phyloP scores from a whole-genome alignment of 2,329 filamentous ascomycete species.

The Ophiostoma sp. region DNA sequence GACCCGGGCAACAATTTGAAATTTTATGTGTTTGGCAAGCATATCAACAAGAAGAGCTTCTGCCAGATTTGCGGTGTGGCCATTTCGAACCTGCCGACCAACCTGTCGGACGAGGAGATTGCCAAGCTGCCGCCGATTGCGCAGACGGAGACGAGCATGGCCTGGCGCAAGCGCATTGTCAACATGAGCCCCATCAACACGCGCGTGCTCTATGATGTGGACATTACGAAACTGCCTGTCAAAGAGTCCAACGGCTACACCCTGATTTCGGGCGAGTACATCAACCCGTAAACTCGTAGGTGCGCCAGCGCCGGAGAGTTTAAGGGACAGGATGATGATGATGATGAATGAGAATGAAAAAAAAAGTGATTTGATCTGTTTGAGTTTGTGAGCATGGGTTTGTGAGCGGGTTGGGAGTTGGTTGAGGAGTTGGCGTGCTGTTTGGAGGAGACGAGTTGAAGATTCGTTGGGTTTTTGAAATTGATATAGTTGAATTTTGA shows the following conservation, averaged over 20 bases:
- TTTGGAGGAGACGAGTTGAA: background rate
- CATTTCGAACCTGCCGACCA: slow-evolving; percentile 39
- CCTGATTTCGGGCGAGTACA: slow-evolving; percentile 39
- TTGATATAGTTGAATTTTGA: background rate
- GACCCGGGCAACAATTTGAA: slow-evolving; percentile 44
- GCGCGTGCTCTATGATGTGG: slow-evolving; percentile 42
- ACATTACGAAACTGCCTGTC: slow-evolving; percentile 35
- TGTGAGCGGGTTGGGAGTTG: background rate
- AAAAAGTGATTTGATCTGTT: slow-evolving; percentile 5
- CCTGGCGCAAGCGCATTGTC: slow-evolving; percentile 28
- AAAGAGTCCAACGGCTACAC: slow-evolving; percentile 35
- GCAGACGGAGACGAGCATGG: slow-evolving; percentile 4
- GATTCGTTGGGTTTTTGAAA: background rate
- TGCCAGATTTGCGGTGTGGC: slow-evolving; percentile 51
- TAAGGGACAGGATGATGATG: background rate
- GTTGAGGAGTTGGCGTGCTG: background rate
- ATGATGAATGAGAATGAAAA: background rate
- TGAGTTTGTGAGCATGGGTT: slow-evolving; percentile 8
- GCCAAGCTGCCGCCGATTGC: slow-evolving; percentile 37
- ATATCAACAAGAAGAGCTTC: slow-evolving; percentile 45
- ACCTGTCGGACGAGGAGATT: slow-evolving; percentile 41
- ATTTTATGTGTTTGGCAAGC: slow-evolving; percentile 41
- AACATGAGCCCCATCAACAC: slow-evolving; percentile 41
- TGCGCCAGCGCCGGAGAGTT: no score
- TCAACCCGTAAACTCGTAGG: slow-evolving; percentile 40